These are phyloP conservation scores for Takashimella koratensis DNA, from an alignment of 1,284 basidiomycete species.

Conservation along the genomic window DNA sequence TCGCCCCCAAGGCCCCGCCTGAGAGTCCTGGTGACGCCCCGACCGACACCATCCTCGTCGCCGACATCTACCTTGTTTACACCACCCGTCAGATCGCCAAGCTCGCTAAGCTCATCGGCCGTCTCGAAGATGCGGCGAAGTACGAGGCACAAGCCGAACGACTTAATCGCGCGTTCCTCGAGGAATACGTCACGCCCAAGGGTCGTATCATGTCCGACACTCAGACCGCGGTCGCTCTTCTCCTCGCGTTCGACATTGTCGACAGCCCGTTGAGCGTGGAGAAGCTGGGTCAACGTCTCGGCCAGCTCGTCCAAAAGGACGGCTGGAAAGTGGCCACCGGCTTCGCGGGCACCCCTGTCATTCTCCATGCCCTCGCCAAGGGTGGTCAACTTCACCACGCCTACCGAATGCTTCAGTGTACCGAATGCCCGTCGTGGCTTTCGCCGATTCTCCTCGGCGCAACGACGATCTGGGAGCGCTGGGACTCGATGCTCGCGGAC, in stretches of 20 bases:
- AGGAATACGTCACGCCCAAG: slow-evolving; percentile 12
- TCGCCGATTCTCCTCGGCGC: slow-evolving; percentile 19
- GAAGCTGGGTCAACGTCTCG: slow-evolving; percentile 8
- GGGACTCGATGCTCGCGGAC: slow-evolving; percentile 24
- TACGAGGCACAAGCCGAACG: background rate
- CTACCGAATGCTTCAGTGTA: slow-evolving; percentile 27
- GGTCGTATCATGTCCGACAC: slow-evolving; percentile 13
- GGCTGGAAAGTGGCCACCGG: slow-evolving; percentile 15
- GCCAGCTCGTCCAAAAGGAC: slow-evolving; percentile 6
- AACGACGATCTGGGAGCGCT: slow-evolving; percentile 28
- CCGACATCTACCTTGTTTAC: slow-evolving; percentile 26
- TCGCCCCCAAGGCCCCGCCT: slow-evolving; percentile 11
- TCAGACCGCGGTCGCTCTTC: slow-evolving; percentile 12
- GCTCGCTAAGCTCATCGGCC: slow-evolving; percentile 18
- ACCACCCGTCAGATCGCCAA: slow-evolving; percentile 8
- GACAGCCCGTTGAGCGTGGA: background rate
- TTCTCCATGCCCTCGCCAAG: slow-evolving; percentile 17
- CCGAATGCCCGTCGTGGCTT: slow-evolving; percentile 22
- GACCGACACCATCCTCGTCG: slow-evolving; percentile 22
- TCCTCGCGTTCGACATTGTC: slow-evolving; percentile 10
- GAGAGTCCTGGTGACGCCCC: slow-evolving; percentile 6
- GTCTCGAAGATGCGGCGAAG: slow-evolving; percentile 6
- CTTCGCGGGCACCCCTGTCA: slow-evolving; percentile 26
- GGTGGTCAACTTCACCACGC: slow-evolving; percentile 16
- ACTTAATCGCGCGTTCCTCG: slow-evolving; percentile 1